phyloP scores from a whole-genome alignment of 2,329 filamentous ascomycete genomes.

The Capronia americana region DNA sequence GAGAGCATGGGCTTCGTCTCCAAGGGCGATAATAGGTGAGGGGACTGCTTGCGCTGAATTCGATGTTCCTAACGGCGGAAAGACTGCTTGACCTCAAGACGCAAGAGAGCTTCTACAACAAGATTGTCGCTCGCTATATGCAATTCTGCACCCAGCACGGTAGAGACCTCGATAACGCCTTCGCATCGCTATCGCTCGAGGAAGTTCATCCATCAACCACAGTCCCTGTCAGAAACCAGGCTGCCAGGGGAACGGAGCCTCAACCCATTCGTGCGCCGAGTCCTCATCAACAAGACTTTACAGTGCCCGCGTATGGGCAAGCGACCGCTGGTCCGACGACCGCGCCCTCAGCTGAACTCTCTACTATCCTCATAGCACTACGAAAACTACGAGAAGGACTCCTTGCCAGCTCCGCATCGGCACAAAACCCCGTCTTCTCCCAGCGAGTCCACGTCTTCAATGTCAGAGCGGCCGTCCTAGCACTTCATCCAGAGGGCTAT shows the following conservation, averaged over 20 bases:
- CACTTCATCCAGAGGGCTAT: conserved; percentile 84
- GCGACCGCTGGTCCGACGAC: conserved; percentile 31
- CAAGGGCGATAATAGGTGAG: conserved; percentile 84
- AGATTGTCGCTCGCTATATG: conserved; percentile 88
- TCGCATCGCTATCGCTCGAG: conserved; percentile 66
- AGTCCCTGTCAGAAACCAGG: conserved; percentile 50
- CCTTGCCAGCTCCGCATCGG: conserved; percentile 71
- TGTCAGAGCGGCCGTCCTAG: conserved; percentile 80
- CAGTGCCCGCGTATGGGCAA: conserved; percentile 23
- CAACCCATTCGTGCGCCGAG: not conserved
- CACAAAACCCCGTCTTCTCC: conserved; percentile 75
- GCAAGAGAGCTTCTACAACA: conserved; percentile 85
- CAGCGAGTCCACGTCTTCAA: conserved; percentile 92
- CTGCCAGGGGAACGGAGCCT: conserved; percentile 8
- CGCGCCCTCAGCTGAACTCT: conserved; percentile 66
- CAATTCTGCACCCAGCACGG: conserved; percentile 80
- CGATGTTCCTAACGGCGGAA: conserved; percentile 42
- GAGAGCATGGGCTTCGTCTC: conserved; percentile 85
- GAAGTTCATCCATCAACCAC: conserved; percentile 42
- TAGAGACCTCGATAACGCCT: conserved; percentile 75
- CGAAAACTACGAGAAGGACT: conserved; percentile 92
- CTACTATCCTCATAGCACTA: conserved; percentile 79
- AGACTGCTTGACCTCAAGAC: conserved; percentile 76
- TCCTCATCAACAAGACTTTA: conserved; percentile 18
- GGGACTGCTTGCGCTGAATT: not conserved